Evolutionary conservation across 2,329 filamentous ascomycete genomes (phyloP), one percentile per base, ranked within the genome.

Genomic region (Botrytis aclada): DNA sequence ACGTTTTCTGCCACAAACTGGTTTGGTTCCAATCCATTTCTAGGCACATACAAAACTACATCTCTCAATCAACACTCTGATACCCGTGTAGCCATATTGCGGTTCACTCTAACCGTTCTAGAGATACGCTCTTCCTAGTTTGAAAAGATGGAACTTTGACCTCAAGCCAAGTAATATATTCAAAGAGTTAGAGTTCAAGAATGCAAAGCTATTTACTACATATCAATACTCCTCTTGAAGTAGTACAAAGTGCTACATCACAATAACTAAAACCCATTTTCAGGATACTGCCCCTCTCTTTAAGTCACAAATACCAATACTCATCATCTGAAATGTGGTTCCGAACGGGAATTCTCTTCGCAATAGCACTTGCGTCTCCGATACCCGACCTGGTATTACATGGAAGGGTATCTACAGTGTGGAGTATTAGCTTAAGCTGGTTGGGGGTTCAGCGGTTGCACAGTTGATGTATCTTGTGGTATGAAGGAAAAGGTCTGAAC

Each of bases 21-120:
- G 0, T 20, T 9, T 45, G 7, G 0, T 20, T 0, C 0, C 0
- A 9, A 45, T 45, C 0, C 7, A 47, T 47, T 22, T 47, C 8
- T 47, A 47, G 43, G 22, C 43, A 10, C 3, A 4, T 47, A 20
- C 18, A 45, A 45, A 45, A 45, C 43, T 45, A 45, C 0, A 20
- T 20, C 18, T 45, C 43, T 9, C 20, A 2, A 5, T 9, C 9
- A 0, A 20, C 9, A 22, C 20, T 45, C 22, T 45, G 43, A 47
- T 47, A 22, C 20, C 2, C 6, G 6, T 22, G 8, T 47, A 20
- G 20, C 20, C 0, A 47, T 9, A 47, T 47, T 47, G 3, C 20
- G 20, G 3, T 47, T 22, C 43, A 47, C 20, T 47, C 45, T 47
- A 45, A 1, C 3, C 45, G 25, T 9, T 47, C 20, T 22, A 10